Conservation (phyloP, 1,284 basidiomycete species). For the Ganoderma resinaceum region DNA sequence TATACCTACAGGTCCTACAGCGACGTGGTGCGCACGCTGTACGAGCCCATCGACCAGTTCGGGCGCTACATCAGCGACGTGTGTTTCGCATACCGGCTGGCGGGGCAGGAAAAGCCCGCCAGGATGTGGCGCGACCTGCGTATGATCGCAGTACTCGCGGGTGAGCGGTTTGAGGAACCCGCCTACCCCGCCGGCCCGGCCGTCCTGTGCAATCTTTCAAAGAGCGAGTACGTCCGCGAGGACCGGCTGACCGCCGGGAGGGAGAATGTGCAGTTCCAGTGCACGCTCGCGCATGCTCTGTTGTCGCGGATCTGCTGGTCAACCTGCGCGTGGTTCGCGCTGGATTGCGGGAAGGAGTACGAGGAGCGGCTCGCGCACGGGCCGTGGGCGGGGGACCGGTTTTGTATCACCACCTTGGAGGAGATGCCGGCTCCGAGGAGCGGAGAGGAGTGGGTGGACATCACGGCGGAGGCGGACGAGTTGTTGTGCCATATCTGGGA, state of each 20-base stretch:
- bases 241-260: neutral
- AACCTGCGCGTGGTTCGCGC: too few species aligned
- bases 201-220: neutral
- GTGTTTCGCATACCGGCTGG: too few species aligned
- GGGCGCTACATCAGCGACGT: too few species aligned
- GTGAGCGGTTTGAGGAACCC: too few species aligned
- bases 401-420: conserved; percentile 37
- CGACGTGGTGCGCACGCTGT: too few species aligned
- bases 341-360: neutral
- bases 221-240: conserved; percentile 12
- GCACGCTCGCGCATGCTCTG: conserved; percentile 24
- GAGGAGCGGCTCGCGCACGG: conserved; percentile 19
- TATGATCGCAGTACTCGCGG: too few species aligned
- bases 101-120: too few species aligned
- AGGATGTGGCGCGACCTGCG: too few species aligned
- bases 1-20: too few species aligned
- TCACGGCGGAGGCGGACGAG: conserved; percentile 17
- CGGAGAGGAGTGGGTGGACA: conserved; percentile 24
- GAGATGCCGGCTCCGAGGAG: conserved; percentile 1
- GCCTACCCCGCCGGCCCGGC: too few species aligned
- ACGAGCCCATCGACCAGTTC: too few species aligned
- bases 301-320: conserved; percentile 28
- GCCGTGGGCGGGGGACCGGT: conserved; percentile 37
- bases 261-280: neutral
- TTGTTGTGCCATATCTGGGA: conserved; percentile 7